A percentile compares a stretch with the other conserved stretches of the same genome.
Conservation (phyloP, 768 basidiomycete genomes). For the Boletellus sp. region DNA sequence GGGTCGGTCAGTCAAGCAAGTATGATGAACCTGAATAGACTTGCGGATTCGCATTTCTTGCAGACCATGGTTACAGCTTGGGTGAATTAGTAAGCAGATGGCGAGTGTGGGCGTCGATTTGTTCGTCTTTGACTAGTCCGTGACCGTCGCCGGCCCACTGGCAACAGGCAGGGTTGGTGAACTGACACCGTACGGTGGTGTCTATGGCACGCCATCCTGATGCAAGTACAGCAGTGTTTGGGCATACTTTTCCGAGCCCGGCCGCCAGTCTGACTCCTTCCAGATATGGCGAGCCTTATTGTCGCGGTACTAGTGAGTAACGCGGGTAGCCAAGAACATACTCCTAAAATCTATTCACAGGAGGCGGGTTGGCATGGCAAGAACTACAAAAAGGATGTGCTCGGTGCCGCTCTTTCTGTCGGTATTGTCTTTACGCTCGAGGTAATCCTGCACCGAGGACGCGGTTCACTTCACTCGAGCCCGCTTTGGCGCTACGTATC, state of each 20-base stretch:
- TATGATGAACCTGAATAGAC: slow-evolving; percentile 23
- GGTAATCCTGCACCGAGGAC: slow-evolving; percentile 22
- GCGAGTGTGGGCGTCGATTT: too few species aligned
- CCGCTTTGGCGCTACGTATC: slow-evolving; percentile 24
- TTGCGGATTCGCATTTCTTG: slow-evolving; percentile 77
- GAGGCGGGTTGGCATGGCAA: slow-evolving; percentile 34
- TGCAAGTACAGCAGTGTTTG: too few species aligned
- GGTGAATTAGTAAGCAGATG: slow-evolving; percentile 19
- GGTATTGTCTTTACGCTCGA: slow-evolving; percentile 23
- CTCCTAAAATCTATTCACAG: slow-evolving; percentile 20
- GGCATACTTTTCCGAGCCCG: background rate
- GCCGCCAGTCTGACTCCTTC: slow-evolving; percentile 7
- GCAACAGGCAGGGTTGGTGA: too few species aligned
- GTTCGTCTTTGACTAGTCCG: too few species aligned
- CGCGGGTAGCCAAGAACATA: slow-evolving; percentile 5
- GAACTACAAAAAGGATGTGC: slow-evolving; percentile 28
- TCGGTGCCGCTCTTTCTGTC: slow-evolving; percentile 29
- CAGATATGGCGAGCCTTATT: slow-evolving; percentile 28
- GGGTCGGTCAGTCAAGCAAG: slow-evolving; percentile 8
- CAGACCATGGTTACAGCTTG: slow-evolving; percentile 61
- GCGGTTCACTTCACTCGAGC: slow-evolving; percentile 19
- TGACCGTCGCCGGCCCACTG: too few species aligned
- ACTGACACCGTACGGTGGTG: too few species aligned
- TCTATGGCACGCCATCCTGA: too few species aligned
- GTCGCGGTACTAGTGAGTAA: slow-evolving; percentile 22